phyloP scores from a whole-genome alignment of 495 filamentous ascomycete species.

The Talaromyces stipitatus region DNA sequence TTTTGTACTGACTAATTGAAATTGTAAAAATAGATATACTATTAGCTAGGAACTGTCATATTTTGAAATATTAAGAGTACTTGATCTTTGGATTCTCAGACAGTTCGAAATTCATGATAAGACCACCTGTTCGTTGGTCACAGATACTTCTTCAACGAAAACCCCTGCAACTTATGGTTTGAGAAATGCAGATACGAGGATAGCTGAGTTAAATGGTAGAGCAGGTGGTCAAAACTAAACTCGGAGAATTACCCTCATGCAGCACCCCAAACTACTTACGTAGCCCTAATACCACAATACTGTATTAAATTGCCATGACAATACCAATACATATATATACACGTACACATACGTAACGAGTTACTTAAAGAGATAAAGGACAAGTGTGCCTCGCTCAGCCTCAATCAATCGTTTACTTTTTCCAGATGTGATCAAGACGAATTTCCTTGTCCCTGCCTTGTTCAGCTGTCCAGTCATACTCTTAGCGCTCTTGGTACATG shows the following conservation, averaged over 20 bases:
- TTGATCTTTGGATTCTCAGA: too few species aligned
- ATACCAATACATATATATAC: background rate
- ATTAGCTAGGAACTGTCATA: too few species aligned
- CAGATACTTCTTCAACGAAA: too few species aligned
- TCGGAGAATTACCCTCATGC: background rate
- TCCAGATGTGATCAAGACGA: background rate
- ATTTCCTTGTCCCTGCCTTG: background rate
- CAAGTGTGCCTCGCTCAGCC: conserved; percentile 6
- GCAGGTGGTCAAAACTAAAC: background rate
- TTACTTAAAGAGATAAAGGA: too few species aligned
- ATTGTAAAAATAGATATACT: too few species aligned
- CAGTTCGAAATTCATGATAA: too few species aligned
- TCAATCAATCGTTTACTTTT: background rate
- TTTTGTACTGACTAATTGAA: too few species aligned
- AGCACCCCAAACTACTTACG: background rate
- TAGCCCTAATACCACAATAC: background rate
- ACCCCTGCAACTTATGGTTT: too few species aligned
- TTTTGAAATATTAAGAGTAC: too few species aligned
- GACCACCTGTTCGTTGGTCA: too few species aligned
- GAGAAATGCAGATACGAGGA: background rate
- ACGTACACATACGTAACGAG: background rate
- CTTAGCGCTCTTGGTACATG: background rate
- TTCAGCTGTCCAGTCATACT: background rate
- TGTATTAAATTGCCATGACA: background rate
- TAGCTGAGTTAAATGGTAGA: too few species aligned